These are phyloP conservation scores for Neurospora africana DNA, from an alignment of 495 filamentous ascomycete species.

Conservation along the genomic window DNA sequence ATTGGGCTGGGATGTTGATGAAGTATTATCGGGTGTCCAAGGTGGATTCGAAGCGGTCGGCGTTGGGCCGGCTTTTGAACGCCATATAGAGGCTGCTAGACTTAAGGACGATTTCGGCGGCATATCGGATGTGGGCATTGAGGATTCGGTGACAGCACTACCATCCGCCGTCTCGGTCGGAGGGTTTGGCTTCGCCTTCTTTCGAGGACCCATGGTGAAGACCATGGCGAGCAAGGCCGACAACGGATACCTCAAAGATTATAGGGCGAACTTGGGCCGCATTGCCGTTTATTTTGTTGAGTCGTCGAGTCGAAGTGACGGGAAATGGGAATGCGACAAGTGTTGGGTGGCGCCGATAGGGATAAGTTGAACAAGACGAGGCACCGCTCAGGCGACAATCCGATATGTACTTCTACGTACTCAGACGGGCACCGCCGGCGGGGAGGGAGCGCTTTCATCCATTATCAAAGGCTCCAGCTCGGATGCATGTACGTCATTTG, in stretches of 20 bases:
- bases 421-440: neutral
- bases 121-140: slow-evolving; percentile 7
- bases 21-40: slow-evolving; percentile 1
- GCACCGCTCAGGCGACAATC: neutral
- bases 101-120: slow-evolving; percentile 5
- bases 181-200: slow-evolving; percentile 51
- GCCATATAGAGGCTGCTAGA: neutral
- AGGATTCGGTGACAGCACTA: slow-evolving; percentile 22
- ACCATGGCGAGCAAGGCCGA: neutral
- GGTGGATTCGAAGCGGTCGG: neutral
- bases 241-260: neutral
- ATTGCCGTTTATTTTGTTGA: neutral
- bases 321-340: neutral
- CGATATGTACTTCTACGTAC: neutral
- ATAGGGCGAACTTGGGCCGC: neutral
- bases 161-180: slow-evolving; percentile 23
- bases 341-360: neutral
- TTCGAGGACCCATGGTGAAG: slow-evolving; percentile 46
- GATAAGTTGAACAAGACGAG: neutral
- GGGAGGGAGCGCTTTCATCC: neutral
- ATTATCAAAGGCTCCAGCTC: neutral
- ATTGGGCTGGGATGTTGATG: slow-evolving; percentile 1
- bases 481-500: neutral
- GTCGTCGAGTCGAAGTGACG: neutral
- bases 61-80: neutral